Conservation (phyloP, 805 yeast species). For the Wickerhamomyces queroliae region DNA sequence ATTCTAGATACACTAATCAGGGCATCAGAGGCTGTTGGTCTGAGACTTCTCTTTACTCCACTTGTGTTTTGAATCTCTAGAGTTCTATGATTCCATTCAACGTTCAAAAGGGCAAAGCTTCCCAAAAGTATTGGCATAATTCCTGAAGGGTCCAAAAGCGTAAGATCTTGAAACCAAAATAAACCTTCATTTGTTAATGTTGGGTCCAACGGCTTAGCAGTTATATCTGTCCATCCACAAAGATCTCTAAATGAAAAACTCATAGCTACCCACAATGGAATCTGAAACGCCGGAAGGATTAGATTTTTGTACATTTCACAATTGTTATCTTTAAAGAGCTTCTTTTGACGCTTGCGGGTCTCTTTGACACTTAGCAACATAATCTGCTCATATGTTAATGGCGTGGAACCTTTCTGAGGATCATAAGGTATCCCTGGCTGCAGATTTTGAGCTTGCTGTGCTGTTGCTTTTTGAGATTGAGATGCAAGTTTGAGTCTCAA, state of each 20-base stretch:
- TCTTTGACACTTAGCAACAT: conserved; percentile 71
- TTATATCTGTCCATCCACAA: conserved; percentile 47
- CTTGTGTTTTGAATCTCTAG: conserved; percentile 32
- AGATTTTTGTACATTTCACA: conserved; percentile 81
- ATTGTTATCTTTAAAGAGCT: conserved; percentile 55
- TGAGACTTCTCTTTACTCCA: conserved; percentile 34
- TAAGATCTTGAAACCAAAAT: conserved; percentile 56
- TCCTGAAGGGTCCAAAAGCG: conserved; percentile 54
- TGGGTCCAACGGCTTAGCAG: conserved; percentile 41
- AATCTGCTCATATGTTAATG: conserved; percentile 74
- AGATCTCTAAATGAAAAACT: conserved; percentile 69
- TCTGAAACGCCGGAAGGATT: conserved; percentile 70
- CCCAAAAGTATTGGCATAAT: conserved; percentile 72
- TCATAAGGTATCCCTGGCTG: conserved; percentile 6
- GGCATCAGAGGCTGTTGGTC: conserved; percentile 58
- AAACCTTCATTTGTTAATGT: conserved; percentile 48
- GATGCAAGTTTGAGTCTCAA: conserved; percentile 47
- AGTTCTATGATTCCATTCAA: conserved; percentile 77
- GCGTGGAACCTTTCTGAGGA: conserved; percentile 25
- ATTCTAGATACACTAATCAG: conserved; percentile 67
- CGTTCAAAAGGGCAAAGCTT: conserved; percentile 61
- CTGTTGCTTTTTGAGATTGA: conserved; percentile 18
- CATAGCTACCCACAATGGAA: conserved; percentile 83
- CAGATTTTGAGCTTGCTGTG: conserved; percentile 22
- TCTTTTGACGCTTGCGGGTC: conserved; percentile 65